Evolutionary conservation across 768 basidiomycete genomes (phyloP), one percentile per base, ranked within the genome.

Genomic region (Boletellus sp.): DNA sequence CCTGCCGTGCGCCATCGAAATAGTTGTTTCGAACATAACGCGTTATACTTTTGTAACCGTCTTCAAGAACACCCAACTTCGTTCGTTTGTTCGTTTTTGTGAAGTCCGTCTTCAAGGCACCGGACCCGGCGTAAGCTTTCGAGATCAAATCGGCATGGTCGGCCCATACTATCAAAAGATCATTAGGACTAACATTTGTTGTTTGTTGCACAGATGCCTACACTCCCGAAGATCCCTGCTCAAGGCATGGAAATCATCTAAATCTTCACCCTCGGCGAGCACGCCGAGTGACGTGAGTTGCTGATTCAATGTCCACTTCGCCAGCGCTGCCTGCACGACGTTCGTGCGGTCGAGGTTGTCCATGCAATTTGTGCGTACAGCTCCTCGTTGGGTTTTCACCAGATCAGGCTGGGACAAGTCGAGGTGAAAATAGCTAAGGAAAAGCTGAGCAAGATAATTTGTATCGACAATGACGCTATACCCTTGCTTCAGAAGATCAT

Each of bases 11-110:
- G 7, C 96, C 96, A 66, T 99, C 96, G 55, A 96, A 88, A 71
- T 91, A 91, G 64, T 95, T 98, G 74, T 98, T 98, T 76, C 87
- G 94, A 57, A 96, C 62, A 63, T 98, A 99, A 53, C 96, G 81
- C 71, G 82, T 74, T 1, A 82, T 65, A 20, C 87, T 86, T 66
- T 97, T 98, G 68, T 81, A 76, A 0, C 90, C 90, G 68, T 99
- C 96, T 60, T 93, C 84, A 34, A 96, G 59, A 22, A 71, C 66
- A 28, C 96, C 96, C 52, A 84, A 80, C 45, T 73, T 80, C 3
- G 93, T 94, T 31, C 96, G 79, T 67, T 87, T 86, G 60, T 92
- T 94, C 1, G 94, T 97, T 44, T 94, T 78, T 16, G 95, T 98
- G 64, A 93, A 96, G 69, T 98, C 96, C 0, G 93, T 91, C 69